Conservation (phyloP, 1,139 yeast genomes). For the Hansenula lynferdii region DNA sequence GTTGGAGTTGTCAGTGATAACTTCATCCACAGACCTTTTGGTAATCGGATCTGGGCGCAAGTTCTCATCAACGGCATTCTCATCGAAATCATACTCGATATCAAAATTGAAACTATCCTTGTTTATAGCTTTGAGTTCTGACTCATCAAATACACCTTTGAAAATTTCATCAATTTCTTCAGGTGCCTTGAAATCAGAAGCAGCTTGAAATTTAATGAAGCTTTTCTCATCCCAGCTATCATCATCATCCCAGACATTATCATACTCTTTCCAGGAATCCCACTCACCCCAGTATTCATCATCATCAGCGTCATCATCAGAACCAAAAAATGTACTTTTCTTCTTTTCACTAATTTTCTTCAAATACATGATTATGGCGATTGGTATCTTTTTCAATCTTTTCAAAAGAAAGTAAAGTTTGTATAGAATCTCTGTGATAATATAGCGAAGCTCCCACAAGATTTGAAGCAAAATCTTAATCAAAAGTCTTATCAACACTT, state of each 20-base stretch:
- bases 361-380: constrained; percentile 1
- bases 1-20: neutral
- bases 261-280: neutral
- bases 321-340: neutral
- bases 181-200: neutral
- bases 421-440: constrained; percentile 1
- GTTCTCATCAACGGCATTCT: neutral
- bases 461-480: constrained; percentile 1
- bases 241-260: neutral
- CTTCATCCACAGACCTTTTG: constrained; percentile 1
- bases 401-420: constrained; percentile 1
- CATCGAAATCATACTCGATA: constrained; percentile 1
- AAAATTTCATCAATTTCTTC: constrained; percentile 1
- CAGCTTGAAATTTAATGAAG: neutral
- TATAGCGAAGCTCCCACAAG: constrained; percentile 2
- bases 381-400: constrained; percentile 1
- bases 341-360: constrained; percentile 1
- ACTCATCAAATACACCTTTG: neutral
- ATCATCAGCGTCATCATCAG: neutral
- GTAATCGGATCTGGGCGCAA: neutral
- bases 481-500: constrained; percentile 1
- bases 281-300: constrained; percentile 1
- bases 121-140: neutral
- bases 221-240: constrained; percentile 1
- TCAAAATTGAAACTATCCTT: constrained; percentile 3